Base-by-base conservation (phyloP, 495 filamentous ascomycete genomes). In the Penicillium canescens region DNA sequence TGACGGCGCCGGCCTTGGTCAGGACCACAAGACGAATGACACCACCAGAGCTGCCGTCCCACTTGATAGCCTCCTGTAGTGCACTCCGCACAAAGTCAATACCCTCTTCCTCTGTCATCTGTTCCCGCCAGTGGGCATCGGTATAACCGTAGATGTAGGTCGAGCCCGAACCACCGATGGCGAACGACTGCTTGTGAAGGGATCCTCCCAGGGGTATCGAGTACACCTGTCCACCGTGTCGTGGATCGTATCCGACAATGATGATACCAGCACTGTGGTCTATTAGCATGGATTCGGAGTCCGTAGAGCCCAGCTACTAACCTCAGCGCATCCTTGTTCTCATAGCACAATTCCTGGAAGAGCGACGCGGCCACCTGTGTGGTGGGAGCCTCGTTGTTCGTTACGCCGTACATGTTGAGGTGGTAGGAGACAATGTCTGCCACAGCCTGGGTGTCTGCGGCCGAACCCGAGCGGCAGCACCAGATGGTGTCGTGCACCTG, bases 61-160 rank as follows among this genome's bases (percentile, higher is more conserved):
- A 98, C 75, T 96, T 96, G 79, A 98, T 96, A 12, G 94, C 94
- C 77, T 98, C 92, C 63, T 83, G 79, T 69, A 98, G 73, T 10
- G 94, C 83, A 37, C 84, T 86, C 70, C 95, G 96, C 61, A 98
- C 95, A 59, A 98, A 98, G 24, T 85, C 72, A 51, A 98, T 82
- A n/a, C 94, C 95, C 54, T 96, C 91, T 38, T 82, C 79, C 80
- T 98, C 93, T 21, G 87, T 88, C 92, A 98, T 98, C 60, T 85
- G 83, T 68, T 97, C 95, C 65, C 82, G 86, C 94, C 94, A 98
- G 80, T 98, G 82, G 45, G 92, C 86, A 71, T 98, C 92, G 68
- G 94, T 98, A 78, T 92, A 97, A 58, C 94, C 94, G 78, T 96
- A 98, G 74, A 98, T 98, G 78, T 98, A 98, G 44, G 94, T 98